Base-by-base conservation (phyloP, 129 eudicot genomes). In the Tagetes erecta region DNA sequence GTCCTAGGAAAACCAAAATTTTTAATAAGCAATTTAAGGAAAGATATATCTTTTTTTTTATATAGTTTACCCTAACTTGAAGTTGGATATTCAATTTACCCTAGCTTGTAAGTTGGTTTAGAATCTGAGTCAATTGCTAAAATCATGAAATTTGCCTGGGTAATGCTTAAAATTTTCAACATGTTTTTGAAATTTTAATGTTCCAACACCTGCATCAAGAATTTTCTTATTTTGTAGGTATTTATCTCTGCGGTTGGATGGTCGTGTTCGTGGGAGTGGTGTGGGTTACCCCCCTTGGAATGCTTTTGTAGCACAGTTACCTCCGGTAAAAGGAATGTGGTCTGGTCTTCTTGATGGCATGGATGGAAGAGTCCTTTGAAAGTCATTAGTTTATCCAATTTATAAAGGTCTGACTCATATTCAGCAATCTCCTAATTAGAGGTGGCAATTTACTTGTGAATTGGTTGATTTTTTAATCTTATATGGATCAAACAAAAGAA, bases 211-310 rank as follows among this genome's bases (percentile, higher is more conserved):
- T 63, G 33, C 49, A 68, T 67, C 49, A 53, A 36, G 12, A 70
- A 33, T 38, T 38, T 67, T 12, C 7, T 68, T 10, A 40, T n/a
- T 45, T 50, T 86, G 75, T 38, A 91, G 97, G 83, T 91, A 91
- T 67, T 57, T 91, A 71, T 91, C 97, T 46, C 81, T 91, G 3
- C 87, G 97, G 55, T 45, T 91, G 84, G 92, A 86, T 75, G 97
- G 97, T n/a, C 95, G 97, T 50, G 97, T 91, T 41, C 91, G 98
- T 35, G 98, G 98, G 46, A 93, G 99, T 82, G 97, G 99, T 35
- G 94, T 94, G 67, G 99, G 99, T 50, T 88, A 84, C 79, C 97
- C 99, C 47, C 91, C 99, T 37, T 94, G 99, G 99, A 94, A 91
- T 83, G 99, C 99, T 27, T 91, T 95, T 79, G 97, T 91, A 50